Evolutionary conservation across 1,139 yeast species (phyloP).

Genomic region (Barnettozyma hawaiiensis): DNA sequence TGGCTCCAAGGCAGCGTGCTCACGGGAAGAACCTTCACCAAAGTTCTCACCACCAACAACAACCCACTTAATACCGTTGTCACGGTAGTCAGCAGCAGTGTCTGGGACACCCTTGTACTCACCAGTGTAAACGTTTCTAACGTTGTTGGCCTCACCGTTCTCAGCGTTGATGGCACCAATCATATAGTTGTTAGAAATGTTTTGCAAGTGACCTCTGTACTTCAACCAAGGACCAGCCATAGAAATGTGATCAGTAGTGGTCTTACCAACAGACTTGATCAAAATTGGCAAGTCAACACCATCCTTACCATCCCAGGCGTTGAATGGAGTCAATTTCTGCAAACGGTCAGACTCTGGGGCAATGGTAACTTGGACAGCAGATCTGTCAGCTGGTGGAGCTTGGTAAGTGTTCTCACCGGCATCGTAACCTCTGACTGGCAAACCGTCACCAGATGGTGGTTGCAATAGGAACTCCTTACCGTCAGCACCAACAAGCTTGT

Average conservation of each 20-base stretch:
- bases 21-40: constrained; percentile 99
- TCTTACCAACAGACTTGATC: constrained; percentile 95
- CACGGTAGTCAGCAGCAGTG: constrained; percentile 93
- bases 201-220: constrained; percentile 99
- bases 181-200: constrained; percentile 98
- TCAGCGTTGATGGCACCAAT: constrained; percentile 98
- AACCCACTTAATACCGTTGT: constrained; percentile 88
- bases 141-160: constrained; percentile 90
- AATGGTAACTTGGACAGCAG: constrained; percentile 66
- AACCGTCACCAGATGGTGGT: constrained; percentile 89
- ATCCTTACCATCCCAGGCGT: constrained; percentile 96
- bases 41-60: constrained; percentile 98
- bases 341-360: constrained; percentile 84
- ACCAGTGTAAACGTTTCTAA: constrained; percentile 89
- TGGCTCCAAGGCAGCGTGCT: constrained; percentile 99
- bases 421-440: constrained; percentile 90
- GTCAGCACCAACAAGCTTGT: constrained; percentile 85
- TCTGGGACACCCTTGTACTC: constrained; percentile 94
- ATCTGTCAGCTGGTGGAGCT: constrained; percentile 93
- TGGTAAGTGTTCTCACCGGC: constrained; percentile 95
- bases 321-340: constrained; percentile 87
- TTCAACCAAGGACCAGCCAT: constrained; percentile 99
- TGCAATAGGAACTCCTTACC: constrained; percentile 94
- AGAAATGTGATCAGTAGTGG: constrained; percentile 98
- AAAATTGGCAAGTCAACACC: constrained; percentile 84